phyloP scores from a whole-genome alignment of 371 early-diverging fungal species.

The Mortierella sp. region DNA sequence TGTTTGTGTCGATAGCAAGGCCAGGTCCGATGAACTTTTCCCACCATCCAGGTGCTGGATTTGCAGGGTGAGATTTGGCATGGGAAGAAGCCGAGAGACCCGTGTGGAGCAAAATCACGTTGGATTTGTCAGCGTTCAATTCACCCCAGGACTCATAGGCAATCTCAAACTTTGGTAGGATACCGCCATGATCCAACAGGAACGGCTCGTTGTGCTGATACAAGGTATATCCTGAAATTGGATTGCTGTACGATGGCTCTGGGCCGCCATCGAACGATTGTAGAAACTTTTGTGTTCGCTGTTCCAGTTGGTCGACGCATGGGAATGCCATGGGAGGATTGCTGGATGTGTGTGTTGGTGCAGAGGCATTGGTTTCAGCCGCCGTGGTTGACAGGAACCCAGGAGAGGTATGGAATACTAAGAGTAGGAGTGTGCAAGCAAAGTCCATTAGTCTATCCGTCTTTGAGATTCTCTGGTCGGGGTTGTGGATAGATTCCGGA shows the following conservation, averaged over 20 bases:
- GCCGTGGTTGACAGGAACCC: constrained; percentile 32
- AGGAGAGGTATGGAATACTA: constrained; percentile 47
- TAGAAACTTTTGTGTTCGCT: constrained; percentile 61
- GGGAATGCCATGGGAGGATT: constrained; percentile 82
- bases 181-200: constrained; percentile 85
- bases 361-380: constrained; percentile 12
- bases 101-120: constrained; percentile 87
- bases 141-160: constrained; percentile 92
- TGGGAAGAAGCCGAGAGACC: constrained; percentile 88
- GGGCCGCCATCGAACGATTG: constrained; percentile 82
- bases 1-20: constrained; percentile 83
- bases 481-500: too few relatives aligned
- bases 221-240: constrained; percentile 83
- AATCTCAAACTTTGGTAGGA: constrained; percentile 77
- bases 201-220: constrained; percentile 78
- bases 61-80: constrained; percentile 81
- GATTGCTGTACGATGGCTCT: constrained; percentile 87
- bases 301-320: constrained; percentile 77
- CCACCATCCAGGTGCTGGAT: constrained; percentile 95
- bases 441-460: too few relatives aligned
- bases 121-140: constrained; percentile 73
- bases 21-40: constrained; percentile 95
- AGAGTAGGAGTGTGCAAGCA: not conserved
- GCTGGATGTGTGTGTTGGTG: constrained; percentile 39
- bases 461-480: too few relatives aligned